phyloP scores from a whole-genome alignment of 208 protist species.

The Sergeia podlipaevii region DNA sequence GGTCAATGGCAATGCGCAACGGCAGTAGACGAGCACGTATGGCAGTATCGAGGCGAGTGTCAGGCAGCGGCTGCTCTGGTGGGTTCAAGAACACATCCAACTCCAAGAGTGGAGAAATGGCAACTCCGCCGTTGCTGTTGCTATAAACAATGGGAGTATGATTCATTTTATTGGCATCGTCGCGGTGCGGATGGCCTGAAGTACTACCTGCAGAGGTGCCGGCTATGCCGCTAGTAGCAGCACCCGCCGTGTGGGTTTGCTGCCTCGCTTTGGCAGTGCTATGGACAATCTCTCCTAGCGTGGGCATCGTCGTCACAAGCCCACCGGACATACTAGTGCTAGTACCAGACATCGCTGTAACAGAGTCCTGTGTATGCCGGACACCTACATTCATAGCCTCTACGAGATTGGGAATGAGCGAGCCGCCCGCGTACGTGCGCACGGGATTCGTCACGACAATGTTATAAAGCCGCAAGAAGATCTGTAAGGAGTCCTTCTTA shows the following conservation, averaged over 20 bases:
- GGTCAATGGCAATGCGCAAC: conserved; percentile 71
- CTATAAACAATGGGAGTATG: not conserved
- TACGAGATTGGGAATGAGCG: conserved; percentile 21
- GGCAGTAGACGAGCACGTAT: conserved; percentile 68
- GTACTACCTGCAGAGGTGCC: no score
- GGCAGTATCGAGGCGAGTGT: conserved; percentile 64
- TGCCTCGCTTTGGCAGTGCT: no score
- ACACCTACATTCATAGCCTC: conserved; percentile 21
- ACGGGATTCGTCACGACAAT: conserved; percentile 63
- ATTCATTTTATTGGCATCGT: not conserved
- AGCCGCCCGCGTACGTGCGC: not conserved
- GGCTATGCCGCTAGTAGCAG: no score
- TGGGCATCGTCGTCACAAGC: no score
- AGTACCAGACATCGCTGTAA: no score
- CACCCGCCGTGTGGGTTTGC: no score
- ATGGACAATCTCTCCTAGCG: no score
- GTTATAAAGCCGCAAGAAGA: conserved; percentile 63
- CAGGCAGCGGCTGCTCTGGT: conserved; percentile 51
- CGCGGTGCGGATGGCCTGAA: not conserved
- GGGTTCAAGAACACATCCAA: conserved; percentile 57
- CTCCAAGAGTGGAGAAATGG: conserved; percentile 54
- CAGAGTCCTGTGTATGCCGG: no score
- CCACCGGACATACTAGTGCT: no score
- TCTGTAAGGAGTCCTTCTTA: conserved; percentile 35
- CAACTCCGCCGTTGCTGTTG: conserved; percentile 5